phyloP scores from a whole-genome alignment of 164 flowering plant genomes.

The Malania oleifera region DNA sequence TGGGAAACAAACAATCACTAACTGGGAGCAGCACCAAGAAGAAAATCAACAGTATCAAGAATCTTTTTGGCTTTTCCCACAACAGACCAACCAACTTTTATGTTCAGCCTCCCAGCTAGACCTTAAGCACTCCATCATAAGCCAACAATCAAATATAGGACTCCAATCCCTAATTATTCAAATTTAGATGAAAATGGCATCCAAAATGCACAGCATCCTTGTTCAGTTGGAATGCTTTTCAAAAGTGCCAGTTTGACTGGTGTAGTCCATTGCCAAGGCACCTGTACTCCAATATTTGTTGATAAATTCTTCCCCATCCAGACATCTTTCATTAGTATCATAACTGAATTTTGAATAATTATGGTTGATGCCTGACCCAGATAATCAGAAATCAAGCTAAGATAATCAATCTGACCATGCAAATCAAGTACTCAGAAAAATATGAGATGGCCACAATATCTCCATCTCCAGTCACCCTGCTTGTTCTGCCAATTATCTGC shows the following conservation, averaged over 20 bases:
- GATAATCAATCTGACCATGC: not conserved
- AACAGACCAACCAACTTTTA: conserved; percentile 2
- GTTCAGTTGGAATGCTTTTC: too few relatives aligned
- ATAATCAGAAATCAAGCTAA: conserved; percentile 6
- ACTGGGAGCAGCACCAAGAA: conserved; percentile 3
- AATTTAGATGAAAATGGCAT: not conserved
- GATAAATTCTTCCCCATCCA: not conserved
- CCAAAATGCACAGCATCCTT: not conserved
- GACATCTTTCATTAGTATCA: conserved; percentile 1
- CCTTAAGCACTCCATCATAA: conserved; percentile 9
- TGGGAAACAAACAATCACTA: conserved; percentile 3
- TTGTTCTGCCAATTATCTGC: conserved; percentile 23
- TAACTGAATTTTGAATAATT: not conserved
- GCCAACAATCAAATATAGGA: not conserved
- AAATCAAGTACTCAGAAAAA: conserved; percentile 1
- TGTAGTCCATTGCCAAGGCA: not conserved
- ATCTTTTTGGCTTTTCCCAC: not conserved
- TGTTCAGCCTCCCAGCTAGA: conserved; percentile 4
- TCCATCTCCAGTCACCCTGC: conserved; percentile 25
- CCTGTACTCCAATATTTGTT: not conserved
- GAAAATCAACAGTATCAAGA: not conserved
- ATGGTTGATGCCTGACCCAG: conserved; percentile 7
- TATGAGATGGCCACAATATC: conserved; percentile 13
- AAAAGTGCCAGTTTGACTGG: too few relatives aligned
- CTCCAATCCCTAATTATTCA: not conserved